Evolutionary conservation across 768 basidiomycete species (phyloP).

Genomic region (Phylloporus rhodoxanthus): DNA sequence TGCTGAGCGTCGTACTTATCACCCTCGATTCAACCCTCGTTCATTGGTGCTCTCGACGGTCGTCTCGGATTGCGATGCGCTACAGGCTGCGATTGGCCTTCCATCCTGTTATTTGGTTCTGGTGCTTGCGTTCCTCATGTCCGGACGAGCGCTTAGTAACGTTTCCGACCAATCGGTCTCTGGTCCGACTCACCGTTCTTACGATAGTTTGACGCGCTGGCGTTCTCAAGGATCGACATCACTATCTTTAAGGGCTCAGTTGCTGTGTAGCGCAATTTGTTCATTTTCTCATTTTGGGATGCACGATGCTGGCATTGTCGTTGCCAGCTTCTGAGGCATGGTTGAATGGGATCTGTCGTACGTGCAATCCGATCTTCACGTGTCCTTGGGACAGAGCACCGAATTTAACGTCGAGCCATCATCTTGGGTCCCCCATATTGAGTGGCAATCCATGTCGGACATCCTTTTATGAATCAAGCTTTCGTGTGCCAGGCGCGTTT

Average conservation of each 20-base stretch:
- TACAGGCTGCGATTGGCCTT: constrained; percentile 44
- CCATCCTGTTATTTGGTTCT: constrained; percentile 29
- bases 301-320: no score
- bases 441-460: constrained; percentile 5
- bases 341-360: no score
- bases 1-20: constrained; percentile 8
- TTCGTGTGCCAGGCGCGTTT: constrained; percentile 4
- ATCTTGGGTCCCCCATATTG: no score
- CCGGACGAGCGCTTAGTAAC: constrained; percentile 5
- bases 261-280: constrained; percentile 42
- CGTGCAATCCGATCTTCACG: no score
- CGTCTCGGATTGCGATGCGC: constrained; percentile 9
- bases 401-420: no score
- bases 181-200: constrained; percentile 10
- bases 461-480: not conserved
- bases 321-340: no score
- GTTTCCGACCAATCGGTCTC: constrained; percentile 29
- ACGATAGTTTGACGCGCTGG: not conserved
- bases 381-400: no score
- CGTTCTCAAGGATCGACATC: constrained; percentile 36
- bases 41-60: constrained; percentile 46
- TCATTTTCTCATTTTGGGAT: constrained; percentile 49
- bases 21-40: constrained; percentile 44
- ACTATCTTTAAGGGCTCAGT: no score
- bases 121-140: not conserved